These are phyloP conservation scores for Spathaspora hagerdaliae DNA, from an alignment of 805 yeast species.

Conservation along the genomic window DNA sequence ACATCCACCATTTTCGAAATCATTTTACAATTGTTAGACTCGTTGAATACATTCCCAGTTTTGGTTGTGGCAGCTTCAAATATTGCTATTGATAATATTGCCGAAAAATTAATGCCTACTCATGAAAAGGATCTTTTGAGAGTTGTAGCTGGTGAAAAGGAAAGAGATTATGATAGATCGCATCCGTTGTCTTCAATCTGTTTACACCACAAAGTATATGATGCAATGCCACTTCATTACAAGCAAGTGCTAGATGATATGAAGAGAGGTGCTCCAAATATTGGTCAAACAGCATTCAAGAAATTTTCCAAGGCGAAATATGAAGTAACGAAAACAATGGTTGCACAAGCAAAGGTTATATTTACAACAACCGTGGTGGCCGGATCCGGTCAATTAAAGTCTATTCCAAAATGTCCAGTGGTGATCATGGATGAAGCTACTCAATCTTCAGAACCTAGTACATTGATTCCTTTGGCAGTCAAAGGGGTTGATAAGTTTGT, in stretches of 20 bases:
- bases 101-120: slow-evolving; percentile 55
- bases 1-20: slow-evolving; percentile 42
- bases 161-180: slow-evolving; percentile 52
- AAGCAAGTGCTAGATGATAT: slow-evolving; percentile 42
- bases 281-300: slow-evolving; percentile 39
- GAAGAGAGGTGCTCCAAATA: slow-evolving; percentile 21
- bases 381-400: slow-evolving; percentile 61
- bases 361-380: slow-evolving; percentile 72
- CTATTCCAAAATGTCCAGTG: slow-evolving; percentile 52
- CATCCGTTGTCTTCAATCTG: slow-evolving; percentile 60
- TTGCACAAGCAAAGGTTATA: slow-evolving; percentile 64
- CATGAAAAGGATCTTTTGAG: slow-evolving; percentile 52
- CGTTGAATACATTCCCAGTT: slow-evolving; percentile 56
- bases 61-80: slow-evolving; percentile 74
- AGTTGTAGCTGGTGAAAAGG: slow-evolving; percentile 58
- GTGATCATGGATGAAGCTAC: slow-evolving; percentile 80
- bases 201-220: slow-evolving; percentile 56
- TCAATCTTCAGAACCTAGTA: slow-evolving; percentile 70
- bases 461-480: slow-evolving; percentile 67
- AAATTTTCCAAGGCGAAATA: slow-evolving; percentile 44
- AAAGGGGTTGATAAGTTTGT: slow-evolving; percentile 64
- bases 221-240: slow-evolving; percentile 43
- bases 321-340: slow-evolving; percentile 44
- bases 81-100: slow-evolving; percentile 72
- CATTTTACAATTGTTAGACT: slow-evolving; percentile 51